Evolutionary conservation across 768 basidiomycete species (phyloP), one percentile per base, ranked within the genome.

Genomic region (Paxillus rubicundulus): DNA sequence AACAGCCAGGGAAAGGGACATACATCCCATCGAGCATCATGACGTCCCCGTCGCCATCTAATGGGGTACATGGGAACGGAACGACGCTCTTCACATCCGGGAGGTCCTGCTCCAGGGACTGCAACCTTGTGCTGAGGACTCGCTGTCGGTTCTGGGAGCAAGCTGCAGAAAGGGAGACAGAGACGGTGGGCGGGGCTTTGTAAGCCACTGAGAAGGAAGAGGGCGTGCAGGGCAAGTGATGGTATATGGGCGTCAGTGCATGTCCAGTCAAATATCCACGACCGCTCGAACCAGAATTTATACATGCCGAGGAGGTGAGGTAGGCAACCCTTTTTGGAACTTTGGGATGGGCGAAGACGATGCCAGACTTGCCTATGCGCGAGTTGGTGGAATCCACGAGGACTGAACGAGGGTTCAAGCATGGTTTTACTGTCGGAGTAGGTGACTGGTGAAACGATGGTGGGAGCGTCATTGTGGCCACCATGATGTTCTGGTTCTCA

Each of bases 151-250:
- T 58, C 45, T 59, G 70, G 45, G 66, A 68, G 18, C 66, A 60
- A 34, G 63, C 66, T 20, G 67, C 72, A 42, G 74, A 70, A 42
- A 75, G 57, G 0, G 71, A 74, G 41, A 75, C 60, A 6, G 68
- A 74, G 21, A 75, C 67, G 1, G 74, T 75, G 5, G 74, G 71
- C 4, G 66, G 64, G 9, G 72, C 72, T 48, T 75, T 75, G 51
- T 42, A 56, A n/a, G 64, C 50, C 38, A 60, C 53, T 0, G 42
- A 51, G 45, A 62, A 71, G 17, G 52, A 56, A n/a, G 61, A 59
- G 17, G 52, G 34, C 8, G 53, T 21, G 24, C 50, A 32, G 9
- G 55, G 45, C 12, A 45, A 34, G 44, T 46, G 36, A 32, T 50
- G 52, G 14, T 56, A 41, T 4, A 5, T 21, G 1, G 46, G 33